These are phyloP conservation scores for Ascochyta pisi DNA, from an alignment of 2,329 filamentous ascomycete species.

Conservation along the genomic window DNA sequence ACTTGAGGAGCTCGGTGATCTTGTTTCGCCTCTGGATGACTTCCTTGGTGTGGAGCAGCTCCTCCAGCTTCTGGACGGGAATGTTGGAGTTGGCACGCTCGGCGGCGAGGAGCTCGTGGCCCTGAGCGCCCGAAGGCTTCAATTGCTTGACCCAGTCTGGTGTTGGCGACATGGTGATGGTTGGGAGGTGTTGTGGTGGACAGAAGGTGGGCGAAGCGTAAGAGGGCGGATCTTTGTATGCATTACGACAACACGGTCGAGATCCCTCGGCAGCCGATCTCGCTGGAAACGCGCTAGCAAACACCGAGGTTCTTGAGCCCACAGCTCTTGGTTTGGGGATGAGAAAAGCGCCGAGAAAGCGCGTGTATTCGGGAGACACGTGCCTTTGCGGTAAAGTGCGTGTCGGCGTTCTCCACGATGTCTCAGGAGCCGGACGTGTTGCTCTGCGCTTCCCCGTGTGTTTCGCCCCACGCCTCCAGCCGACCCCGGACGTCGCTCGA, in stretches of 20 bases:
- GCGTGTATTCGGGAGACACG: conserved; percentile 14
- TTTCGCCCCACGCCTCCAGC: conserved; percentile 13
- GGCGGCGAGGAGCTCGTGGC: conserved; percentile 70
- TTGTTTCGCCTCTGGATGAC: conserved; percentile 65
- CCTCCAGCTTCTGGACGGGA: conserved; percentile 70
- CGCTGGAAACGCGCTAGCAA: conserved; percentile 28
- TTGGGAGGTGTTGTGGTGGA: conserved; percentile 13
- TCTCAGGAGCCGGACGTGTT: conserved; percentile 4
- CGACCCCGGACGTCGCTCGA: conserved; percentile 7
- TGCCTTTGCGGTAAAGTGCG: conserved; percentile 13
- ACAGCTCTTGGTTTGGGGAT: conserved; percentile 1
- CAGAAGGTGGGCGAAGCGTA: conserved; percentile 9
- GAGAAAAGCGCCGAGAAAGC: conserved; percentile 11
- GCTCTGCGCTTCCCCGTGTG: conserved; percentile 6
- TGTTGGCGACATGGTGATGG: conserved; percentile 47
- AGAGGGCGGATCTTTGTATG: conserved; percentile 14
- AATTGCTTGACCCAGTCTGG: conserved; percentile 72
- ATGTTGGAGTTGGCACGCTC: conserved; percentile 73
- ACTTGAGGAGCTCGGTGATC: conserved; percentile 69
- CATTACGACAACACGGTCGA: conserved; percentile 23
- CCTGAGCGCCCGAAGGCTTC: conserved; percentile 71
- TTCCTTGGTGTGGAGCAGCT: conserved; percentile 73
- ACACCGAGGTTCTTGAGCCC: conserved; percentile 29
- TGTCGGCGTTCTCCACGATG: conserved; percentile 12
- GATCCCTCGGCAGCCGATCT: conserved; percentile 35